Evolutionary conservation across 208 protist species (phyloP), one percentile per base, ranked within the genome.

Genomic region (Tritrichomonas musculus): DNA sequence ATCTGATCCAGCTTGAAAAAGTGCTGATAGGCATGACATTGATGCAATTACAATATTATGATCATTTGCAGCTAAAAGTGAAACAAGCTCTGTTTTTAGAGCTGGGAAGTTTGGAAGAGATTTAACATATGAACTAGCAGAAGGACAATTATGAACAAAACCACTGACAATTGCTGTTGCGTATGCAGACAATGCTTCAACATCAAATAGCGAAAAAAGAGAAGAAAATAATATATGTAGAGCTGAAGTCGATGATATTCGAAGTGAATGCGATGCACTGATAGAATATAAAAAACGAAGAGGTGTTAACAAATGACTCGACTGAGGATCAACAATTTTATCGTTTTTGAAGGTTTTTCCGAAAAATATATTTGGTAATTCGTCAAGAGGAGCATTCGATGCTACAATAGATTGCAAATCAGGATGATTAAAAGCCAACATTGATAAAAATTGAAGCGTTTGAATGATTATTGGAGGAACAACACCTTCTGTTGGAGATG

Each of bases 381-480:
- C 27, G 30, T 88, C 47, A 36, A 88, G 27, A 33, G 77, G 77
- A 44, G 77, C 47, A 33, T 53, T 88, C 57, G 33, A 22, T 22
- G 77, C 41, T 53, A 88, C 57, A 39, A 33, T 57, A 53, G 33
- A 17, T 44, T 47, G 47, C 27, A 57, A 8, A 36, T 60, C 47
- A 9, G 77, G 77, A 57, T 88, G 33, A 36, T 44, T 33, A 33
- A 53, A 49, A 88, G 41, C 13, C 47, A 88, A 57, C n/a, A 57
- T 60, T 53, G 77, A 39, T 33, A 88, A 57, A 88, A 53, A 49
- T 88, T 88, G 77, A 57, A 88, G 57, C 33, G 44, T 88, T 88
- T 88, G 77, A n/a, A 60, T 50, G 17, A n/a, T 47, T 57, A 88
- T 22, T 39, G 77, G 41, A 57, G 44, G 41, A 55, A 88, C 36